Evolutionary conservation across 352 stramenopile species (phyloP), one percentile per base, ranked within the genome.

Genomic region (Pythium dissotocum): DNA sequence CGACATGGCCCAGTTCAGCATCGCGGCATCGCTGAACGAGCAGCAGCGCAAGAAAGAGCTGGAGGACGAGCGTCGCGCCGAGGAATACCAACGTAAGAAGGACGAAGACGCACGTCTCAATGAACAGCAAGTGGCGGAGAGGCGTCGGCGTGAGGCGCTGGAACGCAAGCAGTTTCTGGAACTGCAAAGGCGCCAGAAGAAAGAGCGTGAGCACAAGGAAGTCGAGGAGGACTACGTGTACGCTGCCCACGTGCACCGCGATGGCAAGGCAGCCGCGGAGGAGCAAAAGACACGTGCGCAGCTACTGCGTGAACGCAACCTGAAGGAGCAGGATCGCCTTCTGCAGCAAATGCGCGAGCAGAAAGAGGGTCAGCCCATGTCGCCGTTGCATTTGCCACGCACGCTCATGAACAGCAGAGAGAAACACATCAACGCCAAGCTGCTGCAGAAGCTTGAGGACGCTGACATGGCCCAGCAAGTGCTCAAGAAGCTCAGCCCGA

Each of bases 391-490:
- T 64, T 59, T 87, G 56, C 80, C 80, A 24, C 82, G 82, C 48
- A 73, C 76, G 42, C 77, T 83, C 21, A 91, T 91, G 83, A 87
- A 91, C 65, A 81, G 73, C 58, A 76, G 79, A 7, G 83, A 91
- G 65, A 82, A 76, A 42, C 48, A 79, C 32, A 72, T 91, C 46
- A 91, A 91, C 61, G 78, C 80, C 26, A 84, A 87, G 65, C 65
- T 88, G 14, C 61, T 91, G n/a, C 72, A 88, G 63, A 91, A 91
- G 61, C 75, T 91, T 1, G 79, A 91, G 46, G 76, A 89, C 49
- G 65, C 67, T 2, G 76, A 83, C 10, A 58, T 91, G 48, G 72
- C 76, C 8, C 69, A 81, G 30, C 87, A 89, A 58, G 83, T 91
- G 30, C 63, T 89, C 52, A 59, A 81, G 63, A 88, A 89, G 57